Evolutionary conservation across 2,329 filamentous ascomycete species (phyloP), one percentile per base, ranked within the genome.

Genomic region (Myriosclerotinia curreyana): DNA sequence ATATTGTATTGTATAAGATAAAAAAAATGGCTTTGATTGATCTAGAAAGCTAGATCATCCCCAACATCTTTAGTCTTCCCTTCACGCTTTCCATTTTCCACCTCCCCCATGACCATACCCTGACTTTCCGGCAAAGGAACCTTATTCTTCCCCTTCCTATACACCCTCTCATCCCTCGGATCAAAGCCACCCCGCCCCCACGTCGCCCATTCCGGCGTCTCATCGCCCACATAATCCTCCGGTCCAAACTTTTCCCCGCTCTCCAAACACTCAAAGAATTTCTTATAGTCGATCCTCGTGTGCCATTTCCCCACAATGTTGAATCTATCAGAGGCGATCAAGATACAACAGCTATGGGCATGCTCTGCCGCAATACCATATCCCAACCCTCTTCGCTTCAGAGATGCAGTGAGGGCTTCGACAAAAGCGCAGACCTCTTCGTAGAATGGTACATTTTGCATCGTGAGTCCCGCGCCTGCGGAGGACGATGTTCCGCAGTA

Each of bases 361-460:
- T 98, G 94, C 78, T 98, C 95, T 1, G 94, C 95, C 0, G 91
- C 94, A 70, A 98, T 94, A 22, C 94, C 94, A 72, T 98, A 98
- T 1, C 81, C 81, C 8, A 98, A 80, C 0, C 91, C 91, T 49
- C 91, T 83, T 59, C 82, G 81, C 46, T 81, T 79, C 15, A 98
- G 80, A 66, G 89, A 87, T 42, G 79, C 78, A 67, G 93, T 86
- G 0, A 97, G 82, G 0, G 89, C 87, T 48, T 84, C 82, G 12
- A 96, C 92, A 73, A 97, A 98, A 2, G 87, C 86, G 44, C 85
- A 85, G 3, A 97, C 90, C 77, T 97, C 94, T 75, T 90, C 88
- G 78, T 97, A 98, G 74, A 96, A 98, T 0, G 94, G 94, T 12
- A 98, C 95, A 74, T 98, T 98, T 72, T 91, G 86, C 94, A 98